Percentiles rank a stretch among this genome's conserved stretches.
Conservation (phyloP, 1,139 yeast species). For the Diutina pseudorugosa region DNA sequence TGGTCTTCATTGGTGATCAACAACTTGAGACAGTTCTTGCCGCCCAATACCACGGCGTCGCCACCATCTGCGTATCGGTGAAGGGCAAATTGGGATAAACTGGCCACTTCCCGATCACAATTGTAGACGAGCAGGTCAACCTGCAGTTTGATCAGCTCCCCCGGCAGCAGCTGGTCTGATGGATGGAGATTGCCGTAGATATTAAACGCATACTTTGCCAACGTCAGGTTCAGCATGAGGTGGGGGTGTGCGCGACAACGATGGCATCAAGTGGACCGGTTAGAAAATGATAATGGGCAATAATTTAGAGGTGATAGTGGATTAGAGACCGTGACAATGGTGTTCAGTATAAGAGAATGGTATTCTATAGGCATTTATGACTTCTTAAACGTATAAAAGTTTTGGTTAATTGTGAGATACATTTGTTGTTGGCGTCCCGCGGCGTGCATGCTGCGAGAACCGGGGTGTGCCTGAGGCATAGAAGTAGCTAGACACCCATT, state of each 20-base stretch:
- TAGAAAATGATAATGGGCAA: not conserved
- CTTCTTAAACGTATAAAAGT: no score
- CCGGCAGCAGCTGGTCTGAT: conserved; percentile 7
- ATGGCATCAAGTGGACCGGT: not conserved
- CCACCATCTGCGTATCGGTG: conserved; percentile 11
- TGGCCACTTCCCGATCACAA: conserved; percentile 20
- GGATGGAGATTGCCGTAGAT: conserved; percentile 18
- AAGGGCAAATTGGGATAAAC: conserved; percentile 25
- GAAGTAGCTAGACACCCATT: no score
- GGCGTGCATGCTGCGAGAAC: no score
- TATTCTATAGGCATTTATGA: no score
- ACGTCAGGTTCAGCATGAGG: not conserved
- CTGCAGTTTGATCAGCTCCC: conserved; percentile 7
- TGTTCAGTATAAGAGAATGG: no score
- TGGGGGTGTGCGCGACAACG: not conserved
- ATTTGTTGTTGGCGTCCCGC: no score
- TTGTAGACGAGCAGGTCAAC: conserved; percentile 11
- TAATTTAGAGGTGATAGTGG: no score
- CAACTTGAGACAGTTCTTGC: conserved; percentile 43
- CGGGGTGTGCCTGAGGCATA: no score
- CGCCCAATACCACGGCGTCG: conserved; percentile 44
- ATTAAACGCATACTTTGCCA: conserved; percentile 24
- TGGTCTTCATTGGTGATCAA: conserved; percentile 31
- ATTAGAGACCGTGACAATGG: no score
- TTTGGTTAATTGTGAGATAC: no score